These are phyloP conservation scores for Neostapfia colusana DNA, from an alignment of 176 grass and related monocot species.

Conservation along the genomic window DNA sequence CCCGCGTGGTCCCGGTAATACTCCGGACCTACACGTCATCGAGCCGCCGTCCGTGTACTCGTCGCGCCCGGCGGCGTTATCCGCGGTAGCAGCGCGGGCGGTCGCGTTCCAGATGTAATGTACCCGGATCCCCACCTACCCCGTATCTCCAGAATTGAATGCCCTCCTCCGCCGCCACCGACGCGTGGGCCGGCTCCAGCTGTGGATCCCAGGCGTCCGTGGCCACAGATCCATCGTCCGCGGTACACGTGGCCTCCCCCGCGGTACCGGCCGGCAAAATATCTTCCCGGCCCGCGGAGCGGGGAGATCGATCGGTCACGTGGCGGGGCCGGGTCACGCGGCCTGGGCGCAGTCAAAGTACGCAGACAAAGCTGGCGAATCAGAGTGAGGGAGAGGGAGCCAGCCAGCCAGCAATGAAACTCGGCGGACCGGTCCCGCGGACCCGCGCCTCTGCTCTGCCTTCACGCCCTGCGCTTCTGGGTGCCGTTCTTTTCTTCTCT, in stretches of 20 bases:
- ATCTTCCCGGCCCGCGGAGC: background rate
- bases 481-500: too few relatives aligned
- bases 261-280: background rate
- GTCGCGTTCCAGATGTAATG: constrained; percentile 1
- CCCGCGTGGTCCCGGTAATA: accelerated
- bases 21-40: background rate
- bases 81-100: background rate
- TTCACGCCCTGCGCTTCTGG: too few relatives aligned
- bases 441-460: too few relatives aligned
- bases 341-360: background rate
- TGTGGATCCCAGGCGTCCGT: background rate
- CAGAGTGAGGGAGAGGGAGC: background rate
- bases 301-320: background rate
- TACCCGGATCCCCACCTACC: background rate
- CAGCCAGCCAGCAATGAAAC: background rate
- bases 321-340: background rate
- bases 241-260: background rate
- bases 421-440: background rate
- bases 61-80: background rate
- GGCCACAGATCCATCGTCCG: background rate
- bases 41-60: too few relatives aligned
- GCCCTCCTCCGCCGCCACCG: background rate
- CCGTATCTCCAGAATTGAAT: background rate
- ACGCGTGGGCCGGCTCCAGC: background rate
- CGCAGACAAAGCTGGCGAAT: constrained; percentile 25